Conservation (phyloP, 2,329 filamentous ascomycete genomes). For the Pseudopyrenochaeta lycopersici region DNA sequence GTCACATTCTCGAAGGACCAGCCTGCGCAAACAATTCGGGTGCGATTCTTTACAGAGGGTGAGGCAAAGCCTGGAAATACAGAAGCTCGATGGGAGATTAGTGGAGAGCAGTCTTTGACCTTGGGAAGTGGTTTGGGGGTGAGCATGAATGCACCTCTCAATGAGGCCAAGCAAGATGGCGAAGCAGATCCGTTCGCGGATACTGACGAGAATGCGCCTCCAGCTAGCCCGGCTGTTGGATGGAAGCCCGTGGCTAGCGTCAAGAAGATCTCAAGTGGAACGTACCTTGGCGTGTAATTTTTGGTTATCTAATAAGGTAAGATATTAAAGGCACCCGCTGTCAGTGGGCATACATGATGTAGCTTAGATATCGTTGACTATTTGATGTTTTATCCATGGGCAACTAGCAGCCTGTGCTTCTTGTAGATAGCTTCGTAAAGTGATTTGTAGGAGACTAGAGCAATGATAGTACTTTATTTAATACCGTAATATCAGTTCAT, state of each 20-base stretch:
- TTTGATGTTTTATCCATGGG: background rate
- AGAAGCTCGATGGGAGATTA: constrained; percentile 83
- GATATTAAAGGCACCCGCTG: background rate
- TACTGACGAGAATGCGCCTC: constrained; percentile 53
- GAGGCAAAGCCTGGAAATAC: constrained; percentile 76
- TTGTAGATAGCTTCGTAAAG: background rate
- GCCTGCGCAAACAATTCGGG: constrained; percentile 77
- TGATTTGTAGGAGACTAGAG: background rate
- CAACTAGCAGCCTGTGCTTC: background rate
- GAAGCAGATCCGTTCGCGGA: constrained; percentile 77
- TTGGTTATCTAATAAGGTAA: background rate
- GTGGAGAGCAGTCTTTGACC: constrained; percentile 56
- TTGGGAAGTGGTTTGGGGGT: constrained; percentile 71
- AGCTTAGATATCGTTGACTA: background rate
- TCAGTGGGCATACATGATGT: background rate
- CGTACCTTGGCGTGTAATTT: constrained; percentile 46
- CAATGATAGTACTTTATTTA: background rate
- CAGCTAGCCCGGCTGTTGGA: constrained; percentile 31
- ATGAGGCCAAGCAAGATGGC: constrained; percentile 53
- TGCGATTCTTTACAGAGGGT: constrained; percentile 79
- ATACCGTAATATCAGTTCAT: too few species aligned
- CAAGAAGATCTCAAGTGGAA: constrained; percentile 49
- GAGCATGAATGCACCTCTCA: constrained; percentile 44
- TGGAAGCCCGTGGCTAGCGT: constrained; percentile 47
- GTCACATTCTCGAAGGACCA: constrained; percentile 69